Evolutionary conservation across 164 flowering plant genomes (phyloP), one percentile per base, ranked within the genome.

Genomic region (Berberis thunbergii): DNA sequence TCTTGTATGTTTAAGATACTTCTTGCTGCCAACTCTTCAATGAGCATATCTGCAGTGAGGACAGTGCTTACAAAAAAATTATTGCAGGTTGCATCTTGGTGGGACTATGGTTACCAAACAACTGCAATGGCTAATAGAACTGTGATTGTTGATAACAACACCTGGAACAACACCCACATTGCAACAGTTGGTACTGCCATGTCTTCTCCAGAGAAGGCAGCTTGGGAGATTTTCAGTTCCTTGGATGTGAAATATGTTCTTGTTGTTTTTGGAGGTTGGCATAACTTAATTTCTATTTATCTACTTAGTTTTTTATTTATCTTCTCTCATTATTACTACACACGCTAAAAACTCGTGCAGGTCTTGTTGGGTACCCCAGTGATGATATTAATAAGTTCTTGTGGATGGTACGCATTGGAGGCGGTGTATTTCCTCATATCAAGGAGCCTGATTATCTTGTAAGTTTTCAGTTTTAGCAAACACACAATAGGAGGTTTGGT

Each of bases 321-420:
- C 41, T 54, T n/a, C n/a, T 49, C 4, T 55, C 57, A 41, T 41
- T 12, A 6, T 2, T 26, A 53, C 41, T 38, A 39, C 54, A 40
- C 57, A 3, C 57, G 59, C 68, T 73, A 48, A 70, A 66, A 10
- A 57, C 10, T 68, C 69, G 7, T 65, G 63, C 75, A 95, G 97
- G 99, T 73, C 94, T 95, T 68, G 96, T 95, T 75, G 99, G 99
- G 55, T 95, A 95, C 72, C 94, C 99, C 5, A 95, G 99, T 78
- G 99, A 95, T 75, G 99, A 95, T 75, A 91, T 95, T 43, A 95
- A 95, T 69, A 95, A 95, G 73, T 95, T 95, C 76, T 74, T 91
- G 62, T 95, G 99, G 97, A 91, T 95, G 99, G 99, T 95, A 60
- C 93, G 99, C 46, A 95, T 95, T 50, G 99, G 99, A 71, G 99